Evolutionary conservation across 345 rosid species (phyloP).

Genomic region (Ceriops decandra): DNA sequence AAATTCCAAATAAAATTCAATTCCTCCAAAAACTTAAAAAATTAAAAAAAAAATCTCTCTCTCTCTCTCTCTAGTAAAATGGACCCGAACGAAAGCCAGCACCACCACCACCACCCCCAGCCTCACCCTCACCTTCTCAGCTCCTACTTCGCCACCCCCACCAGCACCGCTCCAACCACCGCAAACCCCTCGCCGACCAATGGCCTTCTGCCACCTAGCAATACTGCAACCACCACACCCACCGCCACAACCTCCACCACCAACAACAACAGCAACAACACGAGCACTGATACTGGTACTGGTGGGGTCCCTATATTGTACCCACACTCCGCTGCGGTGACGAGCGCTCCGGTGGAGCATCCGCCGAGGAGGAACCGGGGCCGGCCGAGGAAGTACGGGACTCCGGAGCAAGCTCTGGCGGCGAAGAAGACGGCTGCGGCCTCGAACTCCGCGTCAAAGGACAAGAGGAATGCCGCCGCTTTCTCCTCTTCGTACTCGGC

Average conservation of each 20-base stretch:
- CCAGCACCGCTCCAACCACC: constrained; percentile 35
- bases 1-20: constrained; percentile 19
- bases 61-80: constrained; percentile 29
- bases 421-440: constrained; percentile 68
- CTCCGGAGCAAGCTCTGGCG: constrained; percentile 86
- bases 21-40: constrained; percentile 13
- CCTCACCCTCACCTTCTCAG: constrained; percentile 34
- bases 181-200: constrained; percentile 48
- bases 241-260: background rate
- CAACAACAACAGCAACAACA: background rate
- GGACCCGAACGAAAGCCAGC: constrained; percentile 63
- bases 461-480: constrained; percentile 9
- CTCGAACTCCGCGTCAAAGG: constrained; percentile 3
- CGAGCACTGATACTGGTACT: background rate
- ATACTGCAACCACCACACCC: constrained; percentile 6
- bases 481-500: constrained; percentile 13
- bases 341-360: constrained; percentile 50
- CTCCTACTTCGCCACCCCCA: constrained; percentile 8
- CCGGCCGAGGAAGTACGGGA: constrained; percentile 91
- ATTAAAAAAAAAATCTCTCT: constrained; percentile 19
- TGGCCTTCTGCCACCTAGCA: constrained; percentile 51
- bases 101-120: constrained; percentile 6
- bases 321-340: constrained; percentile 61
- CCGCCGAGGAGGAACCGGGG: constrained; percentile 78
- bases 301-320: constrained; percentile 34